A percentile compares a stretch with the other conserved stretches of the same genome.
Evolutionary conservation across 305 asterid genomes (phyloP).

Genomic region (Solanum aculeatissimum): DNA sequence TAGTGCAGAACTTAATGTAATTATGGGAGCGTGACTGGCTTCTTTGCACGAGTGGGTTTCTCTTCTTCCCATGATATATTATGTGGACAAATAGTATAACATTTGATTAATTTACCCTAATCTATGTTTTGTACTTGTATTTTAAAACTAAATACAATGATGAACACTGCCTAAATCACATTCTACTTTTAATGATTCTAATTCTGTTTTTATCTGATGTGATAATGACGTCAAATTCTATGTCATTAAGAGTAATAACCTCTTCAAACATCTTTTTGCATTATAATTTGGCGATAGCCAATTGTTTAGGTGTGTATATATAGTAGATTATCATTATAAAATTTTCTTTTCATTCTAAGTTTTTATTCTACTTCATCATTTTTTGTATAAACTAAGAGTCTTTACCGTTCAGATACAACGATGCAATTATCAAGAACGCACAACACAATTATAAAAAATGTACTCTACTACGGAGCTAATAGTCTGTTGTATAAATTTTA

Average conservation of each 20-base stretch:
- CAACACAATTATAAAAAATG: no score
- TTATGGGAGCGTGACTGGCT: slow-evolving; percentile 29
- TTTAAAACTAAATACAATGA: background rate
- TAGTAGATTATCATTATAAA: background rate
- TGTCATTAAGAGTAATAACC: background rate
- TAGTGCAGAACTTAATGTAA: slow-evolving; percentile 8
- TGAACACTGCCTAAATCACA: background rate
- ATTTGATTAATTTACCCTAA: background rate
- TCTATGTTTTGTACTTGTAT: background rate
- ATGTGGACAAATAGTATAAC: background rate
- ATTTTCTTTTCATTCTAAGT: no score
- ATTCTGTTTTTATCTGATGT: background rate
- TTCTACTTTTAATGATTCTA: background rate
- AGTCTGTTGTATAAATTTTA: fast-evolving
- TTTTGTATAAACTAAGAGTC: background rate
- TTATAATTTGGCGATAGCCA: background rate
- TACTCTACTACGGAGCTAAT: no score
- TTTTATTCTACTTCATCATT: background rate
- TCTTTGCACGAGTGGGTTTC: slow-evolving; percentile 37
- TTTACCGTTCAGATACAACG: no score
- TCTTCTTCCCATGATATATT: slow-evolving; percentile 13
- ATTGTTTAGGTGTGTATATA: background rate
- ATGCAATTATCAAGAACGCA: no score
- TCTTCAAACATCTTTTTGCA: background rate
- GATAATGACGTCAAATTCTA: background rate